These are phyloP conservation scores for Phytopythium montanum DNA, from an alignment of 352 stramenopile genomes.

Conservation along the genomic window DNA sequence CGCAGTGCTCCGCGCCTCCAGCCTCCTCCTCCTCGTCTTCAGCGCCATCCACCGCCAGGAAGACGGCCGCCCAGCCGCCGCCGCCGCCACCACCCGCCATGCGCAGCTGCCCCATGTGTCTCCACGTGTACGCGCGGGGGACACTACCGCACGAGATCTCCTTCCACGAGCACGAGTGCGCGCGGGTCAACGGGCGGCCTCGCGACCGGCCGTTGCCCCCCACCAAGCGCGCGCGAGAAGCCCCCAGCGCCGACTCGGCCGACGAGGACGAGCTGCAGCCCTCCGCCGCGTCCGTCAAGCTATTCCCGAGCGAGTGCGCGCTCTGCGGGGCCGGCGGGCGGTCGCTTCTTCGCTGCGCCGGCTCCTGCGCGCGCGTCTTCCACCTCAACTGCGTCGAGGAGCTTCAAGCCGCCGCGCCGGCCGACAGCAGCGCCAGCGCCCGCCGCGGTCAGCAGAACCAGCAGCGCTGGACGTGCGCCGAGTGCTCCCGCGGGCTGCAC, in stretches of 20 bases:
- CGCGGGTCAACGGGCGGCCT: slow-evolving; percentile 43
- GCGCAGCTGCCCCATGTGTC: slow-evolving; percentile 50
- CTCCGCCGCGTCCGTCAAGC: slow-evolving; percentile 17
- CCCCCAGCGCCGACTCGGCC: neutral
- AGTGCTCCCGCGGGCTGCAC: slow-evolving; percentile 58
- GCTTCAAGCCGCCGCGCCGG: slow-evolving; percentile 22
- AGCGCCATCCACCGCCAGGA: neutral
- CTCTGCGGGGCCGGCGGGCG: slow-evolving; percentile 49
- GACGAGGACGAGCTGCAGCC: neutral
- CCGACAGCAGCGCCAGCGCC: slow-evolving; percentile 16
- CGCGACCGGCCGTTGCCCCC: neutral
- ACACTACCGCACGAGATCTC: slow-evolving; percentile 50
- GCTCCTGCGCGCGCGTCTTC: slow-evolving; percentile 52
- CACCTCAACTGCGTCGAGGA: slow-evolving; percentile 62
- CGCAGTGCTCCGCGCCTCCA: slow-evolving; percentile 26
- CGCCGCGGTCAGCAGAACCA: slow-evolving; percentile 27
- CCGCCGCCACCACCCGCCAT: too few relatives aligned
- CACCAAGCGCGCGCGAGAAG: slow-evolving; percentile 36
- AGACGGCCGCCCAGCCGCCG: slow-evolving; percentile 9
- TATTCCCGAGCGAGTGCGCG: slow-evolving; percentile 57
- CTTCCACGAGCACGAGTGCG: slow-evolving; percentile 81
- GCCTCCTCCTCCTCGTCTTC: neutral
- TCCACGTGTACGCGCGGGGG: slow-evolving; percentile 52
- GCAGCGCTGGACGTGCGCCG: slow-evolving; percentile 57
- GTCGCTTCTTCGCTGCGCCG: slow-evolving; percentile 51